Evolutionary conservation across 306 rosid genomes (phyloP).

Genomic region (Astragalus glycyphyllos): DNA sequence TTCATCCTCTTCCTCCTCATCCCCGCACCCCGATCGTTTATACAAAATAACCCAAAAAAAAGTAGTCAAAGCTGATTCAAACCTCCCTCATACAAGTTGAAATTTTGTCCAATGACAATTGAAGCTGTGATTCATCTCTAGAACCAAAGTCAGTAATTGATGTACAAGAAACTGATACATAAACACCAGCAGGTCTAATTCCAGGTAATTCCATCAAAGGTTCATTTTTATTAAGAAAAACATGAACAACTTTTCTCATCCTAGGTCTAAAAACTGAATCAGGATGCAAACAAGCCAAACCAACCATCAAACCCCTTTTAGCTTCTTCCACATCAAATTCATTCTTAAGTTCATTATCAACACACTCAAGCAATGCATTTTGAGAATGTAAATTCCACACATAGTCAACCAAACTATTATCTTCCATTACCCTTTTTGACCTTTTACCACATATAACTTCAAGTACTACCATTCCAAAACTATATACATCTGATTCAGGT

Average conservation of each 20-base stretch:
- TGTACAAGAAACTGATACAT: slow-evolving; percentile 47
- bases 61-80: slow-evolving; percentile 8
- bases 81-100: neutral
- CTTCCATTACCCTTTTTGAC: slow-evolving; percentile 49
- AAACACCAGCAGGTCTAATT: slow-evolving; percentile 50
- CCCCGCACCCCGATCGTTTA: too few relatives aligned
- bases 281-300: slow-evolving; percentile 64
- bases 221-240: slow-evolving; percentile 53
- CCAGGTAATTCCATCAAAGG: slow-evolving; percentile 53
- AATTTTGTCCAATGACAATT: slow-evolving; percentile 8
- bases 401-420: slow-evolving; percentile 53
- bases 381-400: slow-evolving; percentile 56
- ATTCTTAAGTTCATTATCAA: slow-evolving; percentile 44
- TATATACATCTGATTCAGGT: slow-evolving; percentile 60
- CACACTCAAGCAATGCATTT: slow-evolving; percentile 51
- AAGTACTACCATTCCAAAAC: slow-evolving; percentile 64
- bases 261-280: slow-evolving; percentile 53
- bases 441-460: slow-evolving; percentile 68
- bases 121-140: neutral
- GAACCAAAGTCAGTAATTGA: slow-evolving; percentile 46
- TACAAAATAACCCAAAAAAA: too few relatives aligned
- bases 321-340: slow-evolving; percentile 53
- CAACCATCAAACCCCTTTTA: slow-evolving; percentile 55
- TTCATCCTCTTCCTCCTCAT: too few relatives aligned
- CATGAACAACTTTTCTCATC: slow-evolving; percentile 62